Conservation (phyloP, 139 green algal species). For the Chlamydomonas sphaeroides region DNA sequence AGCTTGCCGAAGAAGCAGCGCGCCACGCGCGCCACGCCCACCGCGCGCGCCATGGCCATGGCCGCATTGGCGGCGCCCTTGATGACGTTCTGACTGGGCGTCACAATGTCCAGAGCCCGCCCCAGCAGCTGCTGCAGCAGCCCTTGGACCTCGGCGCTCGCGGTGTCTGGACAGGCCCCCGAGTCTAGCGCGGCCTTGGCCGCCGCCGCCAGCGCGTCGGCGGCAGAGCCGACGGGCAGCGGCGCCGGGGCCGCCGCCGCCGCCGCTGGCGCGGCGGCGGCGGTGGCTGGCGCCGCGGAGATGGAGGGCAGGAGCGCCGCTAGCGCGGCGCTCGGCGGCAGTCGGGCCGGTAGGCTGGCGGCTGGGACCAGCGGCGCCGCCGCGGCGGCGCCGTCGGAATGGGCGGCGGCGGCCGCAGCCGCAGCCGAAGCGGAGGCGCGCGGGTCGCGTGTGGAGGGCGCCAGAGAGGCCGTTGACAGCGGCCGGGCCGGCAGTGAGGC, state of each 20-base stretch:
- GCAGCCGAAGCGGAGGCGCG: too few species aligned
- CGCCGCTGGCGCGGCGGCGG: neutral
- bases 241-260: neutral
- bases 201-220: conserved; percentile 2
- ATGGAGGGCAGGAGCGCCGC: neutral
- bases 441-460: too few species aligned
- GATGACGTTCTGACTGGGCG: conserved; percentile 26
- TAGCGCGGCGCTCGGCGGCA: neutral
- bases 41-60: conserved; percentile 10
- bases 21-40: conserved; percentile 10
- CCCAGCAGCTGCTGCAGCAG: neutral
- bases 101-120: neutral
- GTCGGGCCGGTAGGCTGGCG: neutral
- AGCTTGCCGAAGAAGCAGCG: conserved; percentile 22
- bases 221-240: neutral
- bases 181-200: neutral
- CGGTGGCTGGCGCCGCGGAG: neutral
- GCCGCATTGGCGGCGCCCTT: conserved; percentile 2
- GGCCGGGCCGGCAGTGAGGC: neutral
- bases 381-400: too few species aligned
- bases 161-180: neutral
- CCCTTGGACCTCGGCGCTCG: neutral
- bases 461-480: too few species aligned
- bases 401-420: too few species aligned
- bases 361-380: too few species aligned